phyloP scores from a whole-genome alignment of 1,284 basidiomycete genomes.

The Rhizoctonia solani region DNA sequence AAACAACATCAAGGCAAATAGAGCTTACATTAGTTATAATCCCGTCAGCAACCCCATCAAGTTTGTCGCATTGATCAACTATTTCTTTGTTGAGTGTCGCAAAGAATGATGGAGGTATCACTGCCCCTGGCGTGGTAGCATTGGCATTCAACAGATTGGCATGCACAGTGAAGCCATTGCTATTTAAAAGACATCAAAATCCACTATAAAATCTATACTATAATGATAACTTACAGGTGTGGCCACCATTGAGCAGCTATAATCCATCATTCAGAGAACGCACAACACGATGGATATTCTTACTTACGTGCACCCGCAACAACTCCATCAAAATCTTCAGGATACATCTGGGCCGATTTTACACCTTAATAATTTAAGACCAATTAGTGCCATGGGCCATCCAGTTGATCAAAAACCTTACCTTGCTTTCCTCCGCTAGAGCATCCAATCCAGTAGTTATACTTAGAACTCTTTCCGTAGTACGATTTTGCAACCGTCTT shows the following conservation, averaged over 20 bases:
- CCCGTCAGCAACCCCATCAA: slow-evolving; percentile 11
- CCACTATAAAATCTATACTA: too few species aligned
- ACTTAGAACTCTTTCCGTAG: neutral
- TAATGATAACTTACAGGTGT: slow-evolving; percentile 7
- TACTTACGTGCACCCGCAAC: slow-evolving; percentile 26
- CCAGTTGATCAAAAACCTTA: neutral
- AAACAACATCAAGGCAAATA: too few species aligned
- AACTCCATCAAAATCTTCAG: slow-evolving; percentile 26
- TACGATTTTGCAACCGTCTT: slow-evolving; percentile 11
- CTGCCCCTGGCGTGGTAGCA: slow-evolving; percentile 8
- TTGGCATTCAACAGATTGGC: slow-evolving; percentile 9
- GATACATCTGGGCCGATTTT: slow-evolving; percentile 20
- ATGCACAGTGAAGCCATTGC: slow-evolving; percentile 17
- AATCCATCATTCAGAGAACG: neutral
- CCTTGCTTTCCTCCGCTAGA: slow-evolving; percentile 33
- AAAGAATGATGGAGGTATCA: slow-evolving; percentile 2
- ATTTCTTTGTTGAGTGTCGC: slow-evolving; percentile 7
- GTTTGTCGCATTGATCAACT: slow-evolving; percentile 9
- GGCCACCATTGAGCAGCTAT: slow-evolving; percentile 33
- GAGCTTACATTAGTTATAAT: slow-evolving; percentile 13
- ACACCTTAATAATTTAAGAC: too few species aligned
- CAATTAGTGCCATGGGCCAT: too few species aligned
- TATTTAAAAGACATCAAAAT: neutral
- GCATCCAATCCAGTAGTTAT: slow-evolving; percentile 32
- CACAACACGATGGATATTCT: neutral